A percentile compares a stretch with the other conserved stretches of the same genome.
These are phyloP conservation scores for Saccharomyces pastorianus DNA, from an alignment of 1,139 yeast genomes.

Conservation along the genomic window DNA sequence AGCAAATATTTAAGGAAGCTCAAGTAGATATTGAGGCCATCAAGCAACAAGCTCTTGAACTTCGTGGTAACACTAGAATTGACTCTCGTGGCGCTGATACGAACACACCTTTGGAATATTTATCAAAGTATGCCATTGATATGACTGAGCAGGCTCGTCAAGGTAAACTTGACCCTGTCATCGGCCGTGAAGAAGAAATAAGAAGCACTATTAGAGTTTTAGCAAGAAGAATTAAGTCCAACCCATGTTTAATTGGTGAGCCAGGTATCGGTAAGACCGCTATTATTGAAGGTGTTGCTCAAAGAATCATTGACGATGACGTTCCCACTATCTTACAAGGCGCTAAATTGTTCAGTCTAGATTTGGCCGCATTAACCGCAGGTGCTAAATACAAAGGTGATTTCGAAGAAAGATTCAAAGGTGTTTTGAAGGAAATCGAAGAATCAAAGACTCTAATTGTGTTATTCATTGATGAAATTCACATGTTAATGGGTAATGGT, in stretches of 20 bases:
- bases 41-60: constrained; percentile 69
- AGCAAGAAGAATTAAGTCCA: constrained; percentile 92
- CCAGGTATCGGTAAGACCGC: constrained; percentile 99
- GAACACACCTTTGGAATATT: constrained; percentile 71
- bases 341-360: constrained; percentile 77
- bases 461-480: constrained; percentile 91
- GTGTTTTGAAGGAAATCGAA: constrained; percentile 88
- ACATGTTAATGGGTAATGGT: constrained; percentile 99
- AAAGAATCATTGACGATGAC: constrained; percentile 89
- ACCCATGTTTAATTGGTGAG: constrained; percentile 94
- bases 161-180: constrained; percentile 95
- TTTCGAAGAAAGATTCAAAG: constrained; percentile 94
- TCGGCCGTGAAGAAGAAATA: constrained; percentile 97
- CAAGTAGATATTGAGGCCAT: constrained; percentile 62
- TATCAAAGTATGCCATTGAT: constrained; percentile 84
- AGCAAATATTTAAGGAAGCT: constrained; percentile 67
- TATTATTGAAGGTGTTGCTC: constrained; percentile 97
- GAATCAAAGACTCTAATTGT: constrained; percentile 79
- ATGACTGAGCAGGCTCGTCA: constrained; percentile 87
- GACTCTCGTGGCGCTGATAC: constrained; percentile 95
- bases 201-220: constrained; percentile 88
- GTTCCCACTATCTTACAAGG: constrained; percentile 81
- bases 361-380: constrained; percentile 91
- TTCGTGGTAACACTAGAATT: constrained; percentile 86
- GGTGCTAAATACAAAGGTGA: constrained; percentile 99